Percentiles rank a stretch among this genome's conserved stretches.
Evolutionary conservation across 73 alveolate species (phyloP).

Genomic region (Symbiodinium pilosum): DNA sequence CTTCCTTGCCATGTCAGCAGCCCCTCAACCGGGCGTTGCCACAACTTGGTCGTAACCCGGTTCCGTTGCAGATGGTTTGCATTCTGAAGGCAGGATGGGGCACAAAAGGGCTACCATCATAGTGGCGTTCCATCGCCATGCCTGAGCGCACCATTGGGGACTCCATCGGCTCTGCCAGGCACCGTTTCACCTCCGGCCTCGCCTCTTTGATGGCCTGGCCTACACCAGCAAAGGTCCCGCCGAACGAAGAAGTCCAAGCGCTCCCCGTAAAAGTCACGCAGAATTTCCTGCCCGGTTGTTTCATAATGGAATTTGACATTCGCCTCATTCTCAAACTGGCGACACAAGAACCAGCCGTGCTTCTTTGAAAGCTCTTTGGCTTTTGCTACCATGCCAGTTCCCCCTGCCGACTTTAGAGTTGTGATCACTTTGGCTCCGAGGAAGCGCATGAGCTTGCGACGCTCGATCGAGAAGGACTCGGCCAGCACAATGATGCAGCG

Average conservation of each 20-base stretch:
- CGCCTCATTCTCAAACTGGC: constrained; percentile 37
- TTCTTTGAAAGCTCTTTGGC: constrained; percentile 34
- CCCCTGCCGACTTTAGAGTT: background rate
- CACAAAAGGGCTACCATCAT: constrained; percentile 10
- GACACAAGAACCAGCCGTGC: constrained; percentile 68
- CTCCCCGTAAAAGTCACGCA: background rate
- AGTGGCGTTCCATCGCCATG: constrained; percentile 35
- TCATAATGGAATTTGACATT: background rate
- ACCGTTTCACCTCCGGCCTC: constrained; percentile 67
- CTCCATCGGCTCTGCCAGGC: constrained; percentile 75
- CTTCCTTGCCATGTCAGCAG: constrained; percentile 46
- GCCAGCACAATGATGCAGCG: constrained; percentile 62
- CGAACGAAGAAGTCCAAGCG: constrained; percentile 74
- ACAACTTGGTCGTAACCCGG: constrained; percentile 57
- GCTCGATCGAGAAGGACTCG: constrained; percentile 69
- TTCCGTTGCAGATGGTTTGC: constrained; percentile 31
- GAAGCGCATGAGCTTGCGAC: constrained; percentile 57
- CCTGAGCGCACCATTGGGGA: constrained; percentile 67
- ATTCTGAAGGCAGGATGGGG: constrained; percentile 63
- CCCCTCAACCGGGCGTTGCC: constrained; percentile 55
- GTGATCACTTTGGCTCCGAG: constrained; percentile 15
- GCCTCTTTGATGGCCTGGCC: constrained; percentile 48
- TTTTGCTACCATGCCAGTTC: constrained; percentile 60
- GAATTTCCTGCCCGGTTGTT: constrained; percentile 18
- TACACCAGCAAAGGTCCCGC: constrained; percentile 68